Evolutionary conservation across 2,329 filamentous ascomycete species (phyloP).

Genomic region (Camillea tinctor): DNA sequence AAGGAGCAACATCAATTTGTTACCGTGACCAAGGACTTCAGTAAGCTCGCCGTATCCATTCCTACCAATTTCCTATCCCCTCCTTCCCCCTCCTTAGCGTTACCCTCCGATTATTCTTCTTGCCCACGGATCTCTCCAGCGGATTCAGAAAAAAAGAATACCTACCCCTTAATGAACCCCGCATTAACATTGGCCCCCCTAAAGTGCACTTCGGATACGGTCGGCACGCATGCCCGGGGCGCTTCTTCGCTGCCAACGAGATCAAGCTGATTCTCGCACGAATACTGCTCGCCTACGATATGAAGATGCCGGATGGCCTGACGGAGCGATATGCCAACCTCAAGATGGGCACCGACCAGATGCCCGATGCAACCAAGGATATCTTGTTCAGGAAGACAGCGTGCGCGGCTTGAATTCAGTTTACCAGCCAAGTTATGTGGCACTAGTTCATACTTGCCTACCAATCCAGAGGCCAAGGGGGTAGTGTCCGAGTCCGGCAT

Average conservation of each 20-base stretch:
- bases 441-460: too few species aligned
- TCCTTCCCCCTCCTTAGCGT: neutral
- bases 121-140: too few species aligned
- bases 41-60: too few species aligned
- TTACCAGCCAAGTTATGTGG: neutral
- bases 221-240: conserved; percentile 38
- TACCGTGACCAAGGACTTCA: conserved; percentile 31
- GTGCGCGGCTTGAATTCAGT: conserved; percentile 6
- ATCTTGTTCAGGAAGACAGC: conserved; percentile 17
- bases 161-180: too few species aligned
- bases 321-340: conserved; percentile 21
- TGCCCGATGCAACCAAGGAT: conserved; percentile 21
- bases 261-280: conserved; percentile 43
- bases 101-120: too few species aligned
- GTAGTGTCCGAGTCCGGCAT: too few species aligned
- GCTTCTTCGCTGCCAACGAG: conserved; percentile 44
- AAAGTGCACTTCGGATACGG: conserved; percentile 41
- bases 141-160: too few species aligned
- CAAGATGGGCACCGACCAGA: conserved; percentile 7
- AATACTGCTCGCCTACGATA: conserved; percentile 39
- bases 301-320: conserved; percentile 28
- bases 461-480: too few species aligned
- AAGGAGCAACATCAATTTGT: conserved; percentile 42
- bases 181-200: neutral
- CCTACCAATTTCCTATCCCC: neutral